A percentile compares a stretch with the other conserved stretches of the same genome.
phyloP scores from a whole-genome alignment of 805 yeast genomes.

The Yarrowia sp. region DNA sequence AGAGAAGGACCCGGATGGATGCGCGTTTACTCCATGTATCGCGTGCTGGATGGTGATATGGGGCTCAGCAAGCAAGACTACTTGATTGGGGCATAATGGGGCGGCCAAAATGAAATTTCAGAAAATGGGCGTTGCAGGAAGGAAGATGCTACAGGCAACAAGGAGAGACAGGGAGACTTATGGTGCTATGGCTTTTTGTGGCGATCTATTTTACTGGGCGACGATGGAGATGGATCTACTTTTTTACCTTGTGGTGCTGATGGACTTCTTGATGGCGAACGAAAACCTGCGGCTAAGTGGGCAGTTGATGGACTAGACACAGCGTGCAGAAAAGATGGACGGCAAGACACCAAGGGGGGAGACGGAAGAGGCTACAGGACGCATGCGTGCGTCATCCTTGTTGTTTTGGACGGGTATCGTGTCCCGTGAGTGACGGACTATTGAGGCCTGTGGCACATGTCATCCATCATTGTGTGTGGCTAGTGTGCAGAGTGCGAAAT shows the following conservation, averaged over 20 bases:
- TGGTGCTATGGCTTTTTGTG: background rate
- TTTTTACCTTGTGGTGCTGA: background rate
- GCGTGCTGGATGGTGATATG: slow-evolving; percentile 1
- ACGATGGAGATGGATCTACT: slow-evolving; percentile 6
- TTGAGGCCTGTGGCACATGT: background rate
- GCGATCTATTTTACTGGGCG: slow-evolving; percentile 1
- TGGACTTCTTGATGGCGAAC: background rate
- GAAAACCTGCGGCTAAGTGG: background rate
- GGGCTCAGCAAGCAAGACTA: background rate
- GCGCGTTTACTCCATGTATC: background rate
- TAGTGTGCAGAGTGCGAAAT: too few species aligned
- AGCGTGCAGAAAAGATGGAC: background rate
- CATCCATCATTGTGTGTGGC: too few species aligned
- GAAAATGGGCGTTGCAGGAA: background rate
- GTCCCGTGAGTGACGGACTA: too few species aligned
- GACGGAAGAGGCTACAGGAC: background rate
- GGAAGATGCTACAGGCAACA: background rate
- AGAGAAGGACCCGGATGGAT: background rate
- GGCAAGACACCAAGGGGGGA: background rate
- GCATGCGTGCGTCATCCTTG: slow-evolving; percentile 1
- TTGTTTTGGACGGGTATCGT: too few species aligned
- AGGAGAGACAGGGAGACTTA: slow-evolving; percentile 1
- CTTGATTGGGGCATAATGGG: background rate
- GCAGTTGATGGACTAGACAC: too few species aligned
- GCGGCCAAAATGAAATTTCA: background rate